A percentile compares a stretch with the other conserved stretches of the same genome.
Conservation (phyloP, 768 basidiomycete species). For the Royoungia palumana region DNA sequence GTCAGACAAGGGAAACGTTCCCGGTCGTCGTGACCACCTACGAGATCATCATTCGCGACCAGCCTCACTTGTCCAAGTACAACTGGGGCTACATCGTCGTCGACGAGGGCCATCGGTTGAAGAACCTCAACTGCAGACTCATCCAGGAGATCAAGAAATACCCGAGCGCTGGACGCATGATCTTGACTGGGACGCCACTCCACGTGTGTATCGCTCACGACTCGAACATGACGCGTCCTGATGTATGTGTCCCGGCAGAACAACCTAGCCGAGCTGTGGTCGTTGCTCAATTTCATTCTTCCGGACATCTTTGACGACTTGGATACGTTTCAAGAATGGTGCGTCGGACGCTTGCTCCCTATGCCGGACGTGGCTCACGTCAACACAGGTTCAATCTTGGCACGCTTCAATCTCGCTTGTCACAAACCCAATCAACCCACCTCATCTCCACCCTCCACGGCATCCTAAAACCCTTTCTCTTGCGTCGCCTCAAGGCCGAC, state of each 20-base stretch:
- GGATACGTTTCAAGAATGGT: slow-evolving; percentile 90
- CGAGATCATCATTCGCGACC: slow-evolving; percentile 88
- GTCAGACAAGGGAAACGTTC: slow-evolving; percentile 43
- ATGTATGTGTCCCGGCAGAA: slow-evolving; percentile 54
- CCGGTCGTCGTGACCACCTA: slow-evolving; percentile 90
- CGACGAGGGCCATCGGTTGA: slow-evolving; percentile 92
- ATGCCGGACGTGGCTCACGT: slow-evolving; percentile 7
- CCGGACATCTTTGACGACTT: slow-evolving; percentile 92
- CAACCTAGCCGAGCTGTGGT: slow-evolving; percentile 93
- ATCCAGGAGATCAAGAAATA: slow-evolving; percentile 90
- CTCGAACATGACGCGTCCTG: background rate
- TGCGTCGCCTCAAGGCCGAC: slow-evolving; percentile 88
- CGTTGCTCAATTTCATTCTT: slow-evolving; percentile 91
- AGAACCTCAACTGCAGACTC: slow-evolving; percentile 90
- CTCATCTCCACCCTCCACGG: slow-evolving; percentile 80
- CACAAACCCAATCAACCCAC: slow-evolving; percentile 54
- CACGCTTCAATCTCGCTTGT: slow-evolving; percentile 53
- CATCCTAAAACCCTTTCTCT: slow-evolving; percentile 92
- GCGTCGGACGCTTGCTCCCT: slow-evolving; percentile 11
- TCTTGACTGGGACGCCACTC: slow-evolving; percentile 93
- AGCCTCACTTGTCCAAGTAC: slow-evolving; percentile 59
- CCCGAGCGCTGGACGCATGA: slow-evolving; percentile 79
- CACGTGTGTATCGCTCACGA: slow-evolving; percentile 55
- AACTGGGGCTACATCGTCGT: slow-evolving; percentile 93
- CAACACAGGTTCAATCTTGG: slow-evolving; percentile 66